Percentiles rank a stretch among this genome's conserved stretches.
These are phyloP conservation scores for Lactarius tabidus DNA, from an alignment of 768 basidiomycete genomes.

Conservation along the genomic window DNA sequence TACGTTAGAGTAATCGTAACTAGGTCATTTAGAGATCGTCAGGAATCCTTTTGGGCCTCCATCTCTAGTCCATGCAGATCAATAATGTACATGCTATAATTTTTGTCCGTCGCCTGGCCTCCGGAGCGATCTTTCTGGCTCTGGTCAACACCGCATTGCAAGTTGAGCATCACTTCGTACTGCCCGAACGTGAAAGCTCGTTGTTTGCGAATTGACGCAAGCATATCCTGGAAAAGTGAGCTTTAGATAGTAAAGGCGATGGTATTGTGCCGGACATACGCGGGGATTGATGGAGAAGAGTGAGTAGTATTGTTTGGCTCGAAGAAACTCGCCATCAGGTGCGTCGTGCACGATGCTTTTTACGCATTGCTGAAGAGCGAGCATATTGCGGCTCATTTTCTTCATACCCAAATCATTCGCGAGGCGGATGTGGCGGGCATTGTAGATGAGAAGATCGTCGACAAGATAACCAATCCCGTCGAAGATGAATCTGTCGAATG, in stretches of 20 bases:
- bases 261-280: conserved; percentile 40
- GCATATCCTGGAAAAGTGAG: conserved; percentile 54
- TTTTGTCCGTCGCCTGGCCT: conserved; percentile 56
- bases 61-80: conserved; percentile 82
- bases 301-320: conserved; percentile 75
- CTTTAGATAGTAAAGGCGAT: not conserved
- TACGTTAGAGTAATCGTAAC: conserved; percentile 1
- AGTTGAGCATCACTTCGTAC: conserved; percentile 84
- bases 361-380: conserved; percentile 88
- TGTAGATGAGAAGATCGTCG: conserved; percentile 75
- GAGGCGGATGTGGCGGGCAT: conserved; percentile 63
- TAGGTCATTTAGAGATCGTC: conserved; percentile 4
- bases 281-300: conserved; percentile 71
- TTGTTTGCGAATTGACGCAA: conserved; percentile 61
- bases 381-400: conserved; percentile 85
- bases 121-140: conserved; percentile 46
- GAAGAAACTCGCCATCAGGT: conserved; percentile 64
- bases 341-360: conserved; percentile 65
- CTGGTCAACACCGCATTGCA: conserved; percentile 83
- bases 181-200: conserved; percentile 83
- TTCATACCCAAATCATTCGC: conserved; percentile 75
- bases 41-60: conserved; percentile 39
- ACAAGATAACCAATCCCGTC: conserved; percentile 80
- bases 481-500: conserved; percentile 68
- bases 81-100: conserved; percentile 85